Conservation (phyloP, 164 flowering plant genomes). For the Nymphaea colorata region DNA sequence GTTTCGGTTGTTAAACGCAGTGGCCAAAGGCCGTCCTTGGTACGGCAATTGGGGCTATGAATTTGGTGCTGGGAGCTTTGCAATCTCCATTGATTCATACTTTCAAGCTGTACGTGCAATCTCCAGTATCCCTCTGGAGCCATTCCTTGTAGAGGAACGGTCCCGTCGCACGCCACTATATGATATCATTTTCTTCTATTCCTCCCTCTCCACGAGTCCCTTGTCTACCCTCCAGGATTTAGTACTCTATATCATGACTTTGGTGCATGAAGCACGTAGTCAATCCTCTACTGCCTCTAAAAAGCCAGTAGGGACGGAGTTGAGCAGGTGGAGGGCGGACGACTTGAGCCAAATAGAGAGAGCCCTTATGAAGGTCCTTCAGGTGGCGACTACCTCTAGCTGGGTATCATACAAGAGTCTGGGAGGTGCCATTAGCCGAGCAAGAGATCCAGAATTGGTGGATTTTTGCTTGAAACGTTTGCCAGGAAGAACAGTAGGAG, state of each 20-base stretch:
- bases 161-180: constrained; percentile 32
- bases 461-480: constrained; percentile 61
- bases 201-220: constrained; percentile 38
- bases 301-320: constrained; percentile 14
- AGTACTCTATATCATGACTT: constrained; percentile 33
- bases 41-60: constrained; percentile 85
- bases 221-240: constrained; percentile 48
- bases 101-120: constrained; percentile 35
- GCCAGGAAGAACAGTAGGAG: constrained; percentile 40
- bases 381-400: constrained; percentile 36
- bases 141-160: constrained; percentile 22
- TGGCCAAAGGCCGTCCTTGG: constrained; percentile 64
- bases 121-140: constrained; percentile 33
- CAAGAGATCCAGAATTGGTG: constrained; percentile 48
- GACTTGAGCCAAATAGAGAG: constrained; percentile 50
- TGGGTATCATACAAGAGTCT: constrained; percentile 73
- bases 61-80: constrained; percentile 78
- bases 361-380: constrained; percentile 57
- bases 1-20: constrained; percentile 61
- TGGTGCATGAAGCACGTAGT: constrained; percentile 28
- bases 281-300: not conserved
- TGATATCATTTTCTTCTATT: constrained; percentile 42
- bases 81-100: constrained; percentile 42
- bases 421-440: constrained; percentile 49
- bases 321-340: constrained; percentile 34